Evolutionary conservation across 1,284 basidiomycete genomes (phyloP), one percentile per base, ranked within the genome.

Genomic region (Tilletiaria anomala): DNA sequence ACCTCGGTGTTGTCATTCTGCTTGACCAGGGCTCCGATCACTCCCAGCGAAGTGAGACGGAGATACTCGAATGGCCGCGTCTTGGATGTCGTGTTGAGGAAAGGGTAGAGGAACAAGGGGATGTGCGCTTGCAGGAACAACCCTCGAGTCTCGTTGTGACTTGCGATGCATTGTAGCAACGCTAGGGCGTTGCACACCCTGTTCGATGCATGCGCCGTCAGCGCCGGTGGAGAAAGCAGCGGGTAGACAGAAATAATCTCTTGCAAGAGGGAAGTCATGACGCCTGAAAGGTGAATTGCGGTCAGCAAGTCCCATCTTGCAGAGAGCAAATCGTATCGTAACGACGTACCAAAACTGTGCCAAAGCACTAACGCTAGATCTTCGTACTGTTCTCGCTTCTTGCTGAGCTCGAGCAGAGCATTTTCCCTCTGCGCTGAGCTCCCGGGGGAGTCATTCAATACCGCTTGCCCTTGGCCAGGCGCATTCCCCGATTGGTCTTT

Each of bases 191-290:
- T 99, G 74, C 93, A 99, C 35, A 99, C 93, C 40, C 93, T 80
- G 69, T 99, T 99, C n/a, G 87, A 93, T 38, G 89, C 88, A 70
- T 94, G 89, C 1, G 93, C 93, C 2, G 89, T 94, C 40, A 99
- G 77, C 50, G 89, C 86, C 2, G 93, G 91, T 0, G 93, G 93
- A 12, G 85, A 86, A 36, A 99, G 76, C 39, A 93, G 75, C 1
- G 91, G 91, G 70, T 99, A 99, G 40, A 99, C 93, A 15, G 89
- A 88, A 42, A 97, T 87, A 60, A 99, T 97, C 70, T 97, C 93
- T 66, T 96, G 87, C 23, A 99, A 73, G 35, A 99, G 76, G 3
- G 86, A 85, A n/a, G 89, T 87, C 89, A 99, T 97, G 62, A 97
- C 85, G 43, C 89, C 88, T 93, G 45, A 1, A n/a, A n/a, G 8